Evolutionary conservation across 1,284 basidiomycete genomes (phyloP).

Genomic region (Waitea zeae): DNA sequence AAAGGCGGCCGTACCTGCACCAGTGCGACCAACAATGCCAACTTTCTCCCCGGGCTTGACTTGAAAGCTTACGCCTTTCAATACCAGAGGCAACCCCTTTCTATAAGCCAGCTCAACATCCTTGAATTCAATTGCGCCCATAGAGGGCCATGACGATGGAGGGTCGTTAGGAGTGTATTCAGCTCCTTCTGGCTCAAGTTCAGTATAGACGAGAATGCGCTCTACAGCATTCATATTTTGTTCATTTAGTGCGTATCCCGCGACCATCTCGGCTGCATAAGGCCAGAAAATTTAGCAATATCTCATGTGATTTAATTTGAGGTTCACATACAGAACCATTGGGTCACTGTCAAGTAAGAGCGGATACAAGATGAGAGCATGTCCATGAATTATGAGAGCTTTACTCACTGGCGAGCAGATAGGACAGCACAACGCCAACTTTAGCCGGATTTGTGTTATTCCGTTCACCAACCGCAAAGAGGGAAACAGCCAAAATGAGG

Average conservation of each 20-base stretch:
- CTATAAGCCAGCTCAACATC: conserved; percentile 40
- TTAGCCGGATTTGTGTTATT: conserved; percentile 11
- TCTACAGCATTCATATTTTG: conserved; percentile 65
- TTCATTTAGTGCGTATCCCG: conserved; percentile 39
- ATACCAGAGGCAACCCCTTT: conserved; percentile 34
- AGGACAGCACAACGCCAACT: conserved; percentile 16
- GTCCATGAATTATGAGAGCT: too few species aligned
- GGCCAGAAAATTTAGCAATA: neutral
- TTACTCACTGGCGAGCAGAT: conserved; percentile 10
- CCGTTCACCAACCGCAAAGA: conserved; percentile 14
- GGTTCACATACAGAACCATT: neutral
- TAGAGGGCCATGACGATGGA: conserved; percentile 28
- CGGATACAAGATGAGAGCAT: neutral
- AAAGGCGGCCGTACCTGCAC: conserved; percentile 28
- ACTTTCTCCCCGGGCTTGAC: conserved; percentile 65
- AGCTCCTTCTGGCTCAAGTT: conserved; percentile 46
- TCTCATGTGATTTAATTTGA: too few species aligned
- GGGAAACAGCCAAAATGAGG: conserved; percentile 24
- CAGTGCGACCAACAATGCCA: conserved; percentile 32
- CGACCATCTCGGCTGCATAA: conserved; percentile 31
- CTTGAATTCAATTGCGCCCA: conserved; percentile 32
- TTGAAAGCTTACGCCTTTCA: conserved; percentile 37
- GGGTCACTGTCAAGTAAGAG: neutral
- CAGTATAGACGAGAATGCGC: conserved; percentile 39
- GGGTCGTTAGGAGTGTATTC: conserved; percentile 42